phyloP scores from a whole-genome alignment of 2,329 filamentous ascomycete species.

The Anisogramma anomala region DNA sequence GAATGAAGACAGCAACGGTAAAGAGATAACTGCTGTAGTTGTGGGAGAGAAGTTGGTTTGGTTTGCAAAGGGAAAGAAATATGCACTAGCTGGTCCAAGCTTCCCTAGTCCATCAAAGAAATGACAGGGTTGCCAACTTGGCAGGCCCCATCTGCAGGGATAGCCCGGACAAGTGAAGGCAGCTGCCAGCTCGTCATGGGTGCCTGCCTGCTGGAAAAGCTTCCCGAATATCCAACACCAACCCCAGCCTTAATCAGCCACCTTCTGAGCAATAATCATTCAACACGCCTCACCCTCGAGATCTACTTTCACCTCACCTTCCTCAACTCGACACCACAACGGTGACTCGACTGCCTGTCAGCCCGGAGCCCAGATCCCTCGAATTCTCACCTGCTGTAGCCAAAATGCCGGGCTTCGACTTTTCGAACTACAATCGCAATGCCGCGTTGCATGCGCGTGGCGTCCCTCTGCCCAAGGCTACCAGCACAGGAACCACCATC shows the following conservation, averaged over 20 bases:
- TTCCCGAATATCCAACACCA: too few species aligned
- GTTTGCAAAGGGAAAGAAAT: too few species aligned
- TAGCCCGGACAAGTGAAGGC: too few species aligned
- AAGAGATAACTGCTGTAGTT: too few species aligned
- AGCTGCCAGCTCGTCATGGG: slow-evolving; percentile 7
- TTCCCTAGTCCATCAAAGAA: too few species aligned
- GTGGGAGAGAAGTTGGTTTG: too few species aligned
- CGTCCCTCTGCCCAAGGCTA: slow-evolving; percentile 91
- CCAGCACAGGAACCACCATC: slow-evolving; percentile 97
- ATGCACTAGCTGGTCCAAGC: too few species aligned
- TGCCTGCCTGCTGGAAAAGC: slow-evolving; percentile 16
- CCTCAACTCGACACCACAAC: background rate
- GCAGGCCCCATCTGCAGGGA: too few species aligned
- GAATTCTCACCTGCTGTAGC: slow-evolving; percentile 1
- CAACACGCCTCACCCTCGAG: background rate
- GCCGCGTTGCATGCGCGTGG: slow-evolving; percentile 87
- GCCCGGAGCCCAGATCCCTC: background rate
- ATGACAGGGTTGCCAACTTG: too few species aligned
- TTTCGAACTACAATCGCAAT: slow-evolving; percentile 99
- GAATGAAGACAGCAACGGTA: too few species aligned
- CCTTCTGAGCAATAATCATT: background rate
- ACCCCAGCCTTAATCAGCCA: slow-evolving; percentile 7
- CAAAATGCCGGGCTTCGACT: slow-evolving; percentile 94
- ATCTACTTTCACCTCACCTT: background rate
- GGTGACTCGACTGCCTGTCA: background rate